Percentiles rank a stretch among this genome's conserved stretches.
Conservation (phyloP, 179 eudicot genomes). For the Silene coronaria region DNA sequence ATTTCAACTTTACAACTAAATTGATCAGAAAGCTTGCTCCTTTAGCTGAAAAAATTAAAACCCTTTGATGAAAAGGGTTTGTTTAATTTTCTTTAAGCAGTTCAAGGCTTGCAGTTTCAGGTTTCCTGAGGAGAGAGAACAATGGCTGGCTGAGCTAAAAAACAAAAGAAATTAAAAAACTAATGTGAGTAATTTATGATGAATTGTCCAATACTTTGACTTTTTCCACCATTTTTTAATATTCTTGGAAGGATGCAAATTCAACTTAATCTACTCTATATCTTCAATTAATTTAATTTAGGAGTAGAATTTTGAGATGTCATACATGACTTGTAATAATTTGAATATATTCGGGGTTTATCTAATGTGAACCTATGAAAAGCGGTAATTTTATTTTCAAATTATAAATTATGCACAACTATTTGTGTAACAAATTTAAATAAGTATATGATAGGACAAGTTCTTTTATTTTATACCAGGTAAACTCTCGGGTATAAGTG, state of each 20-base stretch:
- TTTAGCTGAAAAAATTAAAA: neutral
- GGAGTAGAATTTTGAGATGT: too few species aligned
- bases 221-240: conserved; percentile 24
- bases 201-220: conserved; percentile 35
- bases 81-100: conserved; percentile 10
- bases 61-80: conserved; percentile 4
- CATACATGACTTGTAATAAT: too few species aligned
- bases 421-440: too few species aligned
- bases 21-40: conserved; percentile 16
- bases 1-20: conserved; percentile 7
- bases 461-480: too few species aligned
- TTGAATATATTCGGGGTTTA: too few species aligned
- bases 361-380: too few species aligned
- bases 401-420: too few species aligned
- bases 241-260: neutral
- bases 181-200: neutral
- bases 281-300: too few species aligned
- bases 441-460: too few species aligned
- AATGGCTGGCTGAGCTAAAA: conserved; percentile 22
- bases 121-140: conserved; percentile 30
- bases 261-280: neutral
- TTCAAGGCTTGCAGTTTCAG: conserved; percentile 17
- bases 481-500: too few species aligned
- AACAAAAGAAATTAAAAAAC: conserved; percentile 13
- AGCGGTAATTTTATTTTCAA: too few species aligned